A percentile compares a stretch with the other conserved stretches of the same genome.
These are phyloP conservation scores for Fusarium bulbicola DNA, from an alignment of 2,329 filamentous ascomycete genomes.

Conservation along the genomic window DNA sequence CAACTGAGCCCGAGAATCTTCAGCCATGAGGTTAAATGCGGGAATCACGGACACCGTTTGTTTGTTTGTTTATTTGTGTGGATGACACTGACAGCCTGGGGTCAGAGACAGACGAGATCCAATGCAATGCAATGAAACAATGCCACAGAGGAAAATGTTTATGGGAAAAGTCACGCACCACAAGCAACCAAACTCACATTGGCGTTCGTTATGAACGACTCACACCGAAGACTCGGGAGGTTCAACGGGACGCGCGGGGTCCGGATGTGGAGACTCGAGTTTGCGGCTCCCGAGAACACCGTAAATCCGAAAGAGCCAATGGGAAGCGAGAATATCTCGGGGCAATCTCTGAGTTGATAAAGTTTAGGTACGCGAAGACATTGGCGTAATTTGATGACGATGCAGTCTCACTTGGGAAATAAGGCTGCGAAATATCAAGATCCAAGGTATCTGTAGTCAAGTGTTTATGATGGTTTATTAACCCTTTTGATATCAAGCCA, in stretches of 20 bases:
- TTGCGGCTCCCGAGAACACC: slow-evolving; percentile 28
- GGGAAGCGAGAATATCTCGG: background rate
- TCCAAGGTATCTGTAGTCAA: background rate
- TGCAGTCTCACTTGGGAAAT: background rate
- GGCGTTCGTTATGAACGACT: slow-evolving; percentile 14
- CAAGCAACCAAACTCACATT: slow-evolving; percentile 9
- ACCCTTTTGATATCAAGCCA: background rate
- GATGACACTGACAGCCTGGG: background rate
- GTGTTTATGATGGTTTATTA: background rate
- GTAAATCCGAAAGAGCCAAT: slow-evolving; percentile 33
- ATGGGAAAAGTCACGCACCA: background rate
- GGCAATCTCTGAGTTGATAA: background rate
- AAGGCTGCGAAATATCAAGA: background rate
- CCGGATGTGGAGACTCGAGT: background rate
- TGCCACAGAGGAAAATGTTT: slow-evolving; percentile 13
- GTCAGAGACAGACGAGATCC: slow-evolving; percentile 1
- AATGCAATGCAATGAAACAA: slow-evolving; percentile 3
- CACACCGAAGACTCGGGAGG: background rate
- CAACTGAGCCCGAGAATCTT: slow-evolving; percentile 24
- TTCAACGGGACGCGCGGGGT: slow-evolving; percentile 36
- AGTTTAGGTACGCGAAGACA: background rate
- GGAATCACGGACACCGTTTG: slow-evolving; percentile 10
- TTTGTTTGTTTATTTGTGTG: background rate
- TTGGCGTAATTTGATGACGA: background rate
- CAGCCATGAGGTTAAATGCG: slow-evolving; percentile 19